Evolutionary conservation across 306 rosid genomes (phyloP).

Genomic region (Senna tora): DNA sequence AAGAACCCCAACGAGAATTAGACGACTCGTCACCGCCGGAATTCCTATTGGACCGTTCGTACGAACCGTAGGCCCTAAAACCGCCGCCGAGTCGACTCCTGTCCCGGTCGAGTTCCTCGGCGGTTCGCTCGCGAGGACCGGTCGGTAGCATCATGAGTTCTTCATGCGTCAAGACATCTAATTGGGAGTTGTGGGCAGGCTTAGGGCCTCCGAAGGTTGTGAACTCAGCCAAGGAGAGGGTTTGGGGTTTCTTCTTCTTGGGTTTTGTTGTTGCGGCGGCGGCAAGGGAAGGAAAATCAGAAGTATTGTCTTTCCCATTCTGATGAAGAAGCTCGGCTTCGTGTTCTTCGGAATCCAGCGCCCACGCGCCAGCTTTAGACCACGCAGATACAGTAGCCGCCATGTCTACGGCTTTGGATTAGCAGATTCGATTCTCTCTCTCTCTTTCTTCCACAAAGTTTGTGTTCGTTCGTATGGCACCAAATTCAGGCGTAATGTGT

Average conservation of each 20-base stretch:
- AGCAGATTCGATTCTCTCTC: too few species aligned
- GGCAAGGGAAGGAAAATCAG: conserved; percentile 69
- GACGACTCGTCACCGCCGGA: conserved; percentile 59
- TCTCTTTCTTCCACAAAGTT: not conserved
- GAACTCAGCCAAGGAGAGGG: conserved; percentile 66
- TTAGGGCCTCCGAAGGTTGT: conserved; percentile 51
- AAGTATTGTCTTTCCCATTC: conserved; percentile 21
- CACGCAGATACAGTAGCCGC: conserved; percentile 92
- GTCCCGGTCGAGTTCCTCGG: conserved; percentile 76
- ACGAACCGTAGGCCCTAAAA: conserved; percentile 50
- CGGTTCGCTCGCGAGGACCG: conserved; percentile 87
- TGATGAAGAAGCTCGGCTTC: conserved; percentile 77
- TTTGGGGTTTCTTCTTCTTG: conserved; percentile 87
- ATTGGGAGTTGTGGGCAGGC: conserved; percentile 30
- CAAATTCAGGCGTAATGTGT: not conserved
- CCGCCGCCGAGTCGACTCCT: conserved; percentile 68
- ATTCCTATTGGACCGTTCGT: conserved; percentile 38
- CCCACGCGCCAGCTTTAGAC: conserved; percentile 98
- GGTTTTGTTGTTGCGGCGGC: conserved; percentile 75
- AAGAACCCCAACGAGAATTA: conserved; percentile 69
- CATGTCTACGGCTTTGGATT: conserved; percentile 54
- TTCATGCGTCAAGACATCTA: conserved; percentile 39
- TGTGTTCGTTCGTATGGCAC: conserved; percentile 47
- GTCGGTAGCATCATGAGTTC: conserved; percentile 76
- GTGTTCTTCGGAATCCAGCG: conserved; percentile 76